Evolutionary conservation across 495 filamentous ascomycete species (phyloP), one percentile per base, ranked within the genome.

Genomic region (Lasiosphaeria hispida): DNA sequence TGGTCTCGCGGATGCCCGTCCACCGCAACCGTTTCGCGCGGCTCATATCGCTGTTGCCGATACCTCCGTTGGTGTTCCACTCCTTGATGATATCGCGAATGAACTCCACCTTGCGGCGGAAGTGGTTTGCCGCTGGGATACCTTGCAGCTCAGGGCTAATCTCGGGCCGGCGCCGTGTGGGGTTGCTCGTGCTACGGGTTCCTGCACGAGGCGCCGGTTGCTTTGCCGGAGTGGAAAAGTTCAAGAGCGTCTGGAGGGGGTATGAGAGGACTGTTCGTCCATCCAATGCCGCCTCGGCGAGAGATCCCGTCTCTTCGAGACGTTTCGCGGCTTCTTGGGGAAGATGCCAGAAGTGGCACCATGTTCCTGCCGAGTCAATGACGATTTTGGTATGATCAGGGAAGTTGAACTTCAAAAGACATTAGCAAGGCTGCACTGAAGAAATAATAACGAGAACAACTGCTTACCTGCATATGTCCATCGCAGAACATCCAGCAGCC

Each of bases 361-460:
- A 89, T 1, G 80, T 87, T 23, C 85, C 90, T 38, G 86, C 84
- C 7, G 83, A 78, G 36, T 90, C 88, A 47, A 96, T 76, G 4
- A 95, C 83, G 23, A 96, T 80, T 69, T 98, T 98, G 33, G 94
- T 97, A 69, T 98, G 94, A 62, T 98, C 94, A 7, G 93, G 92
- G 74, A 97, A 98, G 72, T 98, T 97, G 74, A 96, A 89, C 83
- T 94, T 66, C 43, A 48, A 36, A 23, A 1, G 1, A 23, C 4
- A 14, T 45, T 13, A 58, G 52, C 42, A 35, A 55, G 4, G 7
- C n/a, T 44, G 3, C n/a, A 51, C n/a, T 7, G 13, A 2, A 48
- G 9, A 41, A 7, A 35, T 39, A 23, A 17, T 38, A 3, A 7
- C 0, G 30, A 3, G 57, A 45, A 56, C 1, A 35, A 47, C 61